A percentile compares a stretch with the other conserved stretches of the same genome.
Conservation (phyloP, 164 flowering plant species). For the Magnolia changhungtana region DNA sequence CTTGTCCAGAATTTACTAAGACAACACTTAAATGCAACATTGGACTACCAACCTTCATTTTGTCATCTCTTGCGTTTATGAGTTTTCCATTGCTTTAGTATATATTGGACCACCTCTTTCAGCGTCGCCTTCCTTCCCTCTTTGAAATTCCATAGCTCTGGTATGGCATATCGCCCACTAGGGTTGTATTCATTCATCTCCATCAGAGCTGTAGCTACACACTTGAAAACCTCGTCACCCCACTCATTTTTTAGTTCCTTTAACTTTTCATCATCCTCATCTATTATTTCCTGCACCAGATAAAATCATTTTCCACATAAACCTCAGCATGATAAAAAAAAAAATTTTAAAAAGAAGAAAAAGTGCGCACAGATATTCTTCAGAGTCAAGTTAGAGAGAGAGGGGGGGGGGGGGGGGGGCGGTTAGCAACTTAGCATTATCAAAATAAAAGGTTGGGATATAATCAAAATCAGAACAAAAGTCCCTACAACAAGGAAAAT, state of each 20-base stretch:
- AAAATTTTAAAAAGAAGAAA: too few species aligned
- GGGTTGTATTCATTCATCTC: constrained; percentile 59
- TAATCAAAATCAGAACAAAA: too few species aligned
- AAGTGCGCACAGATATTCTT: too few species aligned
- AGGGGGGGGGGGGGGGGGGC: too few species aligned
- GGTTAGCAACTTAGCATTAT: too few species aligned
- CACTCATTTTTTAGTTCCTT: constrained; percentile 31
- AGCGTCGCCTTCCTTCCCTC: constrained; percentile 50
- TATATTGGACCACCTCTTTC: constrained; percentile 33
- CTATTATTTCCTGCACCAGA: constrained; percentile 40
- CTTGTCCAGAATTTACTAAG: not conserved
- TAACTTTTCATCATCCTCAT: constrained; percentile 50
- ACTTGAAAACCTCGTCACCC: constrained; percentile 39
- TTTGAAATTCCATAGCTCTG: constrained; percentile 52
- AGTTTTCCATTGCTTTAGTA: constrained; percentile 29
- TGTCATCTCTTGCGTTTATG: constrained; percentile 25
- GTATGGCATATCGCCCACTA: constrained; percentile 43
- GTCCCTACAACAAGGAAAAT: too few species aligned
- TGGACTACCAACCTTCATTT: not conserved
- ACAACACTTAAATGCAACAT: not conserved
- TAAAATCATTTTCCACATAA: not conserved
- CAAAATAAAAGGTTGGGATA: too few species aligned
- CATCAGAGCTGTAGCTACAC: constrained; percentile 37
- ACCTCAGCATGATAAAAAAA: too few species aligned
- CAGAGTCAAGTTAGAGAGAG: too few species aligned